phyloP scores from a whole-genome alignment of 75 land plant species.

The Azolla pinnata region DNA sequence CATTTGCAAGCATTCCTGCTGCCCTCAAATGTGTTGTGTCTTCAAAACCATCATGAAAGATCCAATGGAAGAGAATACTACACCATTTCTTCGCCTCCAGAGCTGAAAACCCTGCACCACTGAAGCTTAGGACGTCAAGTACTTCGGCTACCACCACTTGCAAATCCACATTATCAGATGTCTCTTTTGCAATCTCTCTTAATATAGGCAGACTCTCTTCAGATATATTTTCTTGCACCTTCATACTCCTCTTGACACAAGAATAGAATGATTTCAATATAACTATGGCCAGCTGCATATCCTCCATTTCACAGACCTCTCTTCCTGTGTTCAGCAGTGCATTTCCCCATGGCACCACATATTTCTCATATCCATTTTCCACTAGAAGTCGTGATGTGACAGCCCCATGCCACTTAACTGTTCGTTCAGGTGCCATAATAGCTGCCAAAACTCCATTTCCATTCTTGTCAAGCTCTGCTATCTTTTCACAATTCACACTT shows the following conservation, averaged over 20 bases:
- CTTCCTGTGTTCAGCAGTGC: slow-evolving; percentile 61
- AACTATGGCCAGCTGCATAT: slow-evolving; percentile 48
- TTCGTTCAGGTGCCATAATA: slow-evolving; percentile 77
- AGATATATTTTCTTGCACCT: slow-evolving; percentile 35
- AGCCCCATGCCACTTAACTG: slow-evolving; percentile 98
- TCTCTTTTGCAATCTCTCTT: slow-evolving; percentile 57
- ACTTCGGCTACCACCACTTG: slow-evolving; percentile 63
- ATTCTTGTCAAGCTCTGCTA: slow-evolving; percentile 79
- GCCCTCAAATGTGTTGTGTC: slow-evolving; percentile 40
- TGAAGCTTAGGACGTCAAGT: slow-evolving; percentile 45
- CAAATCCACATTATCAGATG: slow-evolving; percentile 34
- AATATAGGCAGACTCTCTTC: slow-evolving; percentile 62
- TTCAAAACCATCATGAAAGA: slow-evolving; percentile 43
- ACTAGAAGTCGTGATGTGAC: slow-evolving; percentile 54
- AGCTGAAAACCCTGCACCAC: slow-evolving; percentile 42
- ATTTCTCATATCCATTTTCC: slow-evolving; percentile 51
- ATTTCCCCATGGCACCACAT: slow-evolving; percentile 69
- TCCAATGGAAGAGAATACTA: slow-evolving; percentile 73
- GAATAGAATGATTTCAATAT: slow-evolving; percentile 67
- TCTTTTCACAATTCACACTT: slow-evolving; percentile 52
- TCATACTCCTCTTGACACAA: slow-evolving; percentile 50
- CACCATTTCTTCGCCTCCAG: slow-evolving; percentile 92
- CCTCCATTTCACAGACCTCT: slow-evolving; percentile 57
- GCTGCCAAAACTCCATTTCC: slow-evolving; percentile 77
- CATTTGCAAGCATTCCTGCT: slow-evolving; percentile 46